Conservation (phyloP, 306 rosid genomes). For the Cicer chorassanicum region DNA sequence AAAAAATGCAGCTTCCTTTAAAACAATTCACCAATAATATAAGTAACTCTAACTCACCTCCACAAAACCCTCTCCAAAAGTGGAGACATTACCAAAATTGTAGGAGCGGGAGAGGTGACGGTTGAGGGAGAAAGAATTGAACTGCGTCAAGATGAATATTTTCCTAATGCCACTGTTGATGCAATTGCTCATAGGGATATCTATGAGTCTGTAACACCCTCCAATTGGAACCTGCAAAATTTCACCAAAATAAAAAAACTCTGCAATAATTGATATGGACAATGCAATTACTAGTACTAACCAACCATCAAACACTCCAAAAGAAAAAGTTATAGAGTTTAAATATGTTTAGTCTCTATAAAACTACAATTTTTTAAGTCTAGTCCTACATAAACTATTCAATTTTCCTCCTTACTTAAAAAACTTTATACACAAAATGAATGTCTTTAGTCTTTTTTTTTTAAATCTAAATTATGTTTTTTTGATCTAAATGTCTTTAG, state of each 20-base stretch:
- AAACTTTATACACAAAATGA: too few species aligned
- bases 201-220: conserved; percentile 90
- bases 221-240: conserved; percentile 82
- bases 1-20: too few species aligned
- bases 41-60: conserved; percentile 58
- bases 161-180: conserved; percentile 89
- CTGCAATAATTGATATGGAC: not conserved
- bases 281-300: conserved; percentile 1
- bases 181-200: conserved; percentile 95
- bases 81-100: conserved; percentile 76
- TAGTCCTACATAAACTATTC: too few species aligned
- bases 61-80: conserved; percentile 85
- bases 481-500: too few species aligned
- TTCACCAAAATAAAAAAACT: conserved; percentile 19
- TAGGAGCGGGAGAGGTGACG: conserved; percentile 84
- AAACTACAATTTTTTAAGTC: too few species aligned
- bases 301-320: too few species aligned
- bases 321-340: too few species aligned
- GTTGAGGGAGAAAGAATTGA: conserved; percentile 87
- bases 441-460: too few species aligned
- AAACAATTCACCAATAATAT: not conserved
- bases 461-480: too few species aligned
- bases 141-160: conserved; percentile 82
- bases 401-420: too few species aligned
- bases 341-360: too few species aligned